Conservation (phyloP, 2,329 filamentous ascomycete species). For the Cladophialophora chaetospira region DNA sequence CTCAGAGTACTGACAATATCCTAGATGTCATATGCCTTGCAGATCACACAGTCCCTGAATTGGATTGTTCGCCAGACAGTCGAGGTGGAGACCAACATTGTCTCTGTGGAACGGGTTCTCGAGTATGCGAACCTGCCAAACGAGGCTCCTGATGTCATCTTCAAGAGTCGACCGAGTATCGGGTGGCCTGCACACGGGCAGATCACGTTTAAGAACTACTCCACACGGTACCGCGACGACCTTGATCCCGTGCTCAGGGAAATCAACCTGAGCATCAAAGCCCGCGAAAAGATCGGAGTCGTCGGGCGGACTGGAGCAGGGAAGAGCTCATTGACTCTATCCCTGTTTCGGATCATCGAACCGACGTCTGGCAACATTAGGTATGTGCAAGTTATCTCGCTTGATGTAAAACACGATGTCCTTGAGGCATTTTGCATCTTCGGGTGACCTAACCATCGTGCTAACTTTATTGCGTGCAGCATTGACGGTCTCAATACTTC, state of each 20-base stretch:
- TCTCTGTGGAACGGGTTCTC: constrained; percentile 94
- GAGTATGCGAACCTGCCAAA: constrained; percentile 91
- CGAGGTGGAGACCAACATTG: constrained; percentile 99
- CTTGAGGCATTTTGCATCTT: neutral
- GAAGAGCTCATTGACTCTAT: constrained; percentile 90
- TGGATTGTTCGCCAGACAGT: constrained; percentile 99
- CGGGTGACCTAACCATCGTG: neutral
- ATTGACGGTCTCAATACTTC: constrained; percentile 91
- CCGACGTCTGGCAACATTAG: constrained; percentile 74
- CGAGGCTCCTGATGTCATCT: constrained; percentile 92
- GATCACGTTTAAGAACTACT: constrained; percentile 90
- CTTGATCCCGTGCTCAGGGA: constrained; percentile 92
- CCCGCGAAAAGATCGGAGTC: constrained; percentile 96
- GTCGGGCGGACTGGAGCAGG: constrained; percentile 94
- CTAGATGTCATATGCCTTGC: constrained; percentile 88
- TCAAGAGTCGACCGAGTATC: constrained; percentile 79
- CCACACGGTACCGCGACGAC: constrained; percentile 85
- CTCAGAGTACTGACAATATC: constrained; percentile 8
- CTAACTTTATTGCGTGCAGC: constrained; percentile 42
- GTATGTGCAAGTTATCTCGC: constrained; percentile 35
- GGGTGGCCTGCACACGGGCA: constrained; percentile 90
- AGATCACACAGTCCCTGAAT: constrained; percentile 96
- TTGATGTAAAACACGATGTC: neutral
- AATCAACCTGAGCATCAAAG: constrained; percentile 87
- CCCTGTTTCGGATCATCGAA: constrained; percentile 95